Evolutionary conservation across 2,329 filamentous ascomycete species (phyloP).

Genomic region (Paecilomyces dactylethromorphus): DNA sequence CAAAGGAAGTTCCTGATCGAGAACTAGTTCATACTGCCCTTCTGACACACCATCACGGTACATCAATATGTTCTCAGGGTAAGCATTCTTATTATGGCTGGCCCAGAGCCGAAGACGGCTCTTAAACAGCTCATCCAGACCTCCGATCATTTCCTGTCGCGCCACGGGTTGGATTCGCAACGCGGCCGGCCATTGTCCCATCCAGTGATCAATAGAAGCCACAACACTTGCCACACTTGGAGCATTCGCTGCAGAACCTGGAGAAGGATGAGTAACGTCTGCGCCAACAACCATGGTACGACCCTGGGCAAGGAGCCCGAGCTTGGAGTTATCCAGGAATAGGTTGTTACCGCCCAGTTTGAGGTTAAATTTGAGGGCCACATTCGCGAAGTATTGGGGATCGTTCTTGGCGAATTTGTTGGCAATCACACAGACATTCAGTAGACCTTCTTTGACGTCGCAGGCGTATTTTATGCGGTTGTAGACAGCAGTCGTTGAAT

Average conservation of each 20-base stretch:
- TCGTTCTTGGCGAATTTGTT: slow-evolving; percentile 40
- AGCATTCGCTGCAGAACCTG: slow-evolving; percentile 50
- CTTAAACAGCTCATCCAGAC: slow-evolving; percentile 56
- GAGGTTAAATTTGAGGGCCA: slow-evolving; percentile 73
- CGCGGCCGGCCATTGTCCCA: slow-evolving; percentile 74
- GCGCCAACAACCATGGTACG: slow-evolving; percentile 83
- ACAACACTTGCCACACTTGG: slow-evolving; percentile 79
- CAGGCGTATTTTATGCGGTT: slow-evolving; percentile 60
- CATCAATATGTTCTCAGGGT: slow-evolving; percentile 71
- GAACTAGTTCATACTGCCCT: slow-evolving; percentile 66
- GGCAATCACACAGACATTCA: slow-evolving; percentile 59
- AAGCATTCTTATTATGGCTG: slow-evolving; percentile 44
- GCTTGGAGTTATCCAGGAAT: slow-evolving; percentile 44
- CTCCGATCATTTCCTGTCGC: slow-evolving; percentile 64
- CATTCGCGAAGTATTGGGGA: slow-evolving; percentile 58
- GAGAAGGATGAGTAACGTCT: slow-evolving; percentile 83
- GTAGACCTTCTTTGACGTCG: slow-evolving; percentile 61
- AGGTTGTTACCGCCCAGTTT: slow-evolving; percentile 73
- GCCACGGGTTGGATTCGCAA: slow-evolving; percentile 57
- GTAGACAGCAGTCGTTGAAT: slow-evolving; percentile 51
- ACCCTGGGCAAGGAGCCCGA: slow-evolving; percentile 55
- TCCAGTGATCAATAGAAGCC: slow-evolving; percentile 60
- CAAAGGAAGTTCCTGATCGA: slow-evolving; percentile 57
- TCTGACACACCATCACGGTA: slow-evolving; percentile 90
- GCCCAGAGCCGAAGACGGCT: slow-evolving; percentile 62